phyloP scores from a whole-genome alignment of 2,329 filamentous ascomycete genomes.

The Magnaporthales sp. region DNA sequence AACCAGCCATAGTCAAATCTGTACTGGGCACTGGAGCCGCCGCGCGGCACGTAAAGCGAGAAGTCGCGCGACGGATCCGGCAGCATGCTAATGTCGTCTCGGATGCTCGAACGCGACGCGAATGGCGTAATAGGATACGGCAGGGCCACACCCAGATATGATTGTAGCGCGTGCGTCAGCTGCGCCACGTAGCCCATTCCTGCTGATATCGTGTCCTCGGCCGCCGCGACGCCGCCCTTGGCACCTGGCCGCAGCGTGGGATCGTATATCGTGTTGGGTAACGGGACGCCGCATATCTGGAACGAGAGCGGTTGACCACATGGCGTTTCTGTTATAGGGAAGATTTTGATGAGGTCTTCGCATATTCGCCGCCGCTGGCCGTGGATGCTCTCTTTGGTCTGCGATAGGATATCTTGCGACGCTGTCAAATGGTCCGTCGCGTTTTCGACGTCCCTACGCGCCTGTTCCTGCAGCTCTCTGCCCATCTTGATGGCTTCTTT shows the following conservation, averaged over 20 bases:
- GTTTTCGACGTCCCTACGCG: conserved; percentile 51
- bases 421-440: conserved; percentile 50
- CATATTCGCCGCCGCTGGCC: conserved; percentile 86
- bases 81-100: conserved; percentile 74
- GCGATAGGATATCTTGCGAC: conserved; percentile 44
- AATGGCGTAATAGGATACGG: conserved; percentile 70
- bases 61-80: conserved; percentile 59
- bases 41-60: conserved; percentile 62
- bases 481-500: conserved; percentile 60
- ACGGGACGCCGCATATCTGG: conserved; percentile 66
- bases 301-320: conserved; percentile 61
- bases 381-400: conserved; percentile 57
- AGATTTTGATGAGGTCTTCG: conserved; percentile 71
- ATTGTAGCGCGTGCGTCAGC: conserved; percentile 66
- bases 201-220: conserved; percentile 68
- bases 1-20: conserved; percentile 96
- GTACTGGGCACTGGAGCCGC: conserved; percentile 64
- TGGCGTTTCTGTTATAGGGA: conserved; percentile 62
- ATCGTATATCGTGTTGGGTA: conserved; percentile 77
- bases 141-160: conserved; percentile 69
- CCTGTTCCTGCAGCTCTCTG: conserved; percentile 46
- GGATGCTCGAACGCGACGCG: conserved; percentile 66
- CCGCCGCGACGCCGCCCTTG: conserved; percentile 14
- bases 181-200: conserved; percentile 75
- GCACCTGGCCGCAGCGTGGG: conserved; percentile 22